phyloP scores from a whole-genome alignment of 257 asterid genomes.

The Solanum lycopersicoides region DNA sequence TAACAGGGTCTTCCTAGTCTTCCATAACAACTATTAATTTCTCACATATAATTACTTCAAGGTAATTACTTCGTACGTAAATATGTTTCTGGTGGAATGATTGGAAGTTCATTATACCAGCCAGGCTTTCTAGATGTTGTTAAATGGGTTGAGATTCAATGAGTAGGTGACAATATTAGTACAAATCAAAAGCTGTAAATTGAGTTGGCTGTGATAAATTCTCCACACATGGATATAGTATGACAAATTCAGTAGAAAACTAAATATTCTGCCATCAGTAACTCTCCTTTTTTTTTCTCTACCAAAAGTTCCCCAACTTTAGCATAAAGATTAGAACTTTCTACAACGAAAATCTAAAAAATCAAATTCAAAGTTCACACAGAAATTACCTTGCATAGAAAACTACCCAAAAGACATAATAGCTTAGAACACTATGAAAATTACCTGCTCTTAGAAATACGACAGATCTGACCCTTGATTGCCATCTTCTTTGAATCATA shows the following conservation, averaged over 20 bases:
- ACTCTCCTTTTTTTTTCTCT: background rate
- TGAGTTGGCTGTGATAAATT: background rate
- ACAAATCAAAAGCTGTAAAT: background rate
- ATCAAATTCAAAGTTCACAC: background rate
- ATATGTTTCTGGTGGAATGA: background rate
- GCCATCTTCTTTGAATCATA: background rate
- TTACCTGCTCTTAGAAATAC: slow-evolving; percentile 79
- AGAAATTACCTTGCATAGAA: background rate
- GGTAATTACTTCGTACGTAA: background rate
- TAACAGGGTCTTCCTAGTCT: background rate
- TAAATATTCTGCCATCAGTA: background rate
- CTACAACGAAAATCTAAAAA: background rate
- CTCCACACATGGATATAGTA: background rate
- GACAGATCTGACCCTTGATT: slow-evolving; percentile 69
- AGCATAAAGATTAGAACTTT: background rate
- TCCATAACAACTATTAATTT: background rate
- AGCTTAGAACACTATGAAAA: background rate
- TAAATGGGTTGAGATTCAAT: background rate
- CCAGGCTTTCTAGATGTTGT: background rate
- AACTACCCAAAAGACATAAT: background rate
- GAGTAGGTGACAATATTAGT: background rate
- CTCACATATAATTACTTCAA: background rate
- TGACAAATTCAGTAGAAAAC: background rate
- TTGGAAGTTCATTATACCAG: background rate
- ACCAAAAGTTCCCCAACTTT: background rate